phyloP scores from a whole-genome alignment of 352 stramenopile genomes.

The Pythium dissotocum region DNA sequence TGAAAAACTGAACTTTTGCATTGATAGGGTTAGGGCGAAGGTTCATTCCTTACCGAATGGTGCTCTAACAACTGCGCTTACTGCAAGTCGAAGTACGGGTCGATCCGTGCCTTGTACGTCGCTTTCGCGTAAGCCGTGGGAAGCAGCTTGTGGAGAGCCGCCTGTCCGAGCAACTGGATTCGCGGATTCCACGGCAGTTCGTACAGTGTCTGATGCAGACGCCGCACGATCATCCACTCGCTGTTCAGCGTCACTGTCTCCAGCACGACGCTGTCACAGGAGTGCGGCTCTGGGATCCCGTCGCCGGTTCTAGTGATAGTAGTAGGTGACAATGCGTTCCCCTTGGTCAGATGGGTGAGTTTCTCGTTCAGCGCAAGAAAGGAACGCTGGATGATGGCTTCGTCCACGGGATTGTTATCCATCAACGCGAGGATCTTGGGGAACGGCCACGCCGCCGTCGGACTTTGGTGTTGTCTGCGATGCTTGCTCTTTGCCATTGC shows the following conservation, averaged over 20 bases:
- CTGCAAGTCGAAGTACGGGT: constrained; percentile 76
- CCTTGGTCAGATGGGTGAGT: constrained; percentile 27
- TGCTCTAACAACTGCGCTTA: no score
- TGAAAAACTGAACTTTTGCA: no score
- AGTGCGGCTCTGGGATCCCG: constrained; percentile 3
- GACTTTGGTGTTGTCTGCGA: constrained; percentile 52
- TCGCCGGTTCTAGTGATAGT: constrained; percentile 5
- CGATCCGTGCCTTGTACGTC: constrained; percentile 69
- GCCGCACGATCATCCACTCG: constrained; percentile 57
- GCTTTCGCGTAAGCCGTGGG: constrained; percentile 67
- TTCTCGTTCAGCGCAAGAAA: constrained; percentile 65
- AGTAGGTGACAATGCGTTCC: not conserved
- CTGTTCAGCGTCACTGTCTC: constrained; percentile 50
- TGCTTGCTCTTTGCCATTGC: constrained; percentile 60
- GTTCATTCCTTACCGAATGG: no score
- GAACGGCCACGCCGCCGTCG: constrained; percentile 48
- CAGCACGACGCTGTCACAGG: constrained; percentile 23
- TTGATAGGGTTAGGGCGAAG: no score
- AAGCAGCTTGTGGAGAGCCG: constrained; percentile 52
- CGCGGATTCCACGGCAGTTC: constrained; percentile 57
- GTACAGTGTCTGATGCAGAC: constrained; percentile 66
- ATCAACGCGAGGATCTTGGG: constrained; percentile 52
- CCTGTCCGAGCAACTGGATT: constrained; percentile 61
- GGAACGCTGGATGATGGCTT: constrained; percentile 58
- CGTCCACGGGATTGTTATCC: constrained; percentile 60